Base-by-base conservation (phyloP, 306 rosid species). In the Dryas octopetala region DNA sequence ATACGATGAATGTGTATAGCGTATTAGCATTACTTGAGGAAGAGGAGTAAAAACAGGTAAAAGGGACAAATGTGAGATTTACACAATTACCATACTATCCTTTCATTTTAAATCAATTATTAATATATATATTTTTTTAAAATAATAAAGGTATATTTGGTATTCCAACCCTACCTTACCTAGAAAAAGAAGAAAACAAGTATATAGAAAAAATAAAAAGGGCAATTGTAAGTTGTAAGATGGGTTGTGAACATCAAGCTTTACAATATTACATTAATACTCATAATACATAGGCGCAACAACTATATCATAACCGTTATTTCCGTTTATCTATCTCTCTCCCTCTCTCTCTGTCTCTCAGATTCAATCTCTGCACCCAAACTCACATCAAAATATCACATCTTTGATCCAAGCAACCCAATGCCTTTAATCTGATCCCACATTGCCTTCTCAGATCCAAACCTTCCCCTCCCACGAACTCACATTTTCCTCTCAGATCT, bases 291-390 rank as follows among this genome's bases (percentile, higher is more conserved):
- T 7, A 55, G 1, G 61, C 7, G 13, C 61, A 55, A 48, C 49
- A 63, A 63, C 49, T 6, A 38, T 16, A 12, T 46, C 12, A 5
- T 9, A 76, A 80, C 87, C 81, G 84, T 85, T 88, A 79, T 45
- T 82, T 65, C 55, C 50, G 69, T 81, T 78, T 68, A 75, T 65
- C 52, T 65, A 69, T 78, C 76, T 55, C 11, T 74, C 50, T 16
- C 68, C 76, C 64, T 51, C 16, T 16, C 58, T 26, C 50, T 46
- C n/a, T 16, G 26, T 41, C 72, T 68, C 79, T 73, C 73, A 43
- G 72, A 75, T 83, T 84, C 70, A 47, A 72, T 71, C 89, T 89
- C 73, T 74, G 53, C 74, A 76, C 83, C 87, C 19, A 79, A 81
- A 65, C n/a, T 73, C 78, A 61, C 15, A 80, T 80, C 73, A 16